A percentile compares a stretch with the other conserved stretches of the same genome.
Evolutionary conservation across 2,329 filamentous ascomycete genomes (phyloP).

Genomic region (Colletotrichum endophyticum): DNA sequence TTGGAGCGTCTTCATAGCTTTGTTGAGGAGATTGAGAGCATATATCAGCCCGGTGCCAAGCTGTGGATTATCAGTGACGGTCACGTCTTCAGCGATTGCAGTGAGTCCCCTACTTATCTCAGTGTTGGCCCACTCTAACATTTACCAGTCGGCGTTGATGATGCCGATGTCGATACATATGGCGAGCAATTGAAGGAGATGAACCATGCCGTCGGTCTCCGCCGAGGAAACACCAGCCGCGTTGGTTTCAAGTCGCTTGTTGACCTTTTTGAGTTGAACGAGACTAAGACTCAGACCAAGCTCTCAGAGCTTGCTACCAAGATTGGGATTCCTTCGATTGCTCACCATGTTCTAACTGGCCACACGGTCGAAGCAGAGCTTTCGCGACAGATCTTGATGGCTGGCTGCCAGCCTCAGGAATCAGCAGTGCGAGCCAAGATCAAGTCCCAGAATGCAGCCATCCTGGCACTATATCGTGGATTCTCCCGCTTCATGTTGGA

Average conservation of each 20-base stretch:
- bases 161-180: constrained; percentile 44
- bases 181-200: constrained; percentile 39
- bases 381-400: constrained; percentile 35
- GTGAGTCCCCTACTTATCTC: constrained; percentile 22
- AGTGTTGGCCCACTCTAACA: neutral
- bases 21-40: constrained; percentile 27
- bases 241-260: constrained; percentile 32
- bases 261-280: constrained; percentile 37
- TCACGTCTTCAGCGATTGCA: constrained; percentile 46
- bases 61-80: constrained; percentile 44
- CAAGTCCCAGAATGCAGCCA: constrained; percentile 31
- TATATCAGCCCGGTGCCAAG: constrained; percentile 37
- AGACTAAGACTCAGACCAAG: constrained; percentile 30
- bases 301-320: neutral
- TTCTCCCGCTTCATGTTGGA: constrained; percentile 64
- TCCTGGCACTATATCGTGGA: constrained; percentile 59
- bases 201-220: constrained; percentile 31
- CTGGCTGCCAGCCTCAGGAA: constrained; percentile 38
- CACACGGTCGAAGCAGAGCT: constrained; percentile 31
- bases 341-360: constrained; percentile 31
- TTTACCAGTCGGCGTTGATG: constrained; percentile 43
- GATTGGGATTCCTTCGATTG: constrained; percentile 36
- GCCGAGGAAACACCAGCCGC: constrained; percentile 26
- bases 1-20: constrained; percentile 34
- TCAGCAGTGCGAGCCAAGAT: constrained; percentile 28